Base-by-base conservation (phyloP, 257 asterid species). In the Rhazya stricta region DNA sequence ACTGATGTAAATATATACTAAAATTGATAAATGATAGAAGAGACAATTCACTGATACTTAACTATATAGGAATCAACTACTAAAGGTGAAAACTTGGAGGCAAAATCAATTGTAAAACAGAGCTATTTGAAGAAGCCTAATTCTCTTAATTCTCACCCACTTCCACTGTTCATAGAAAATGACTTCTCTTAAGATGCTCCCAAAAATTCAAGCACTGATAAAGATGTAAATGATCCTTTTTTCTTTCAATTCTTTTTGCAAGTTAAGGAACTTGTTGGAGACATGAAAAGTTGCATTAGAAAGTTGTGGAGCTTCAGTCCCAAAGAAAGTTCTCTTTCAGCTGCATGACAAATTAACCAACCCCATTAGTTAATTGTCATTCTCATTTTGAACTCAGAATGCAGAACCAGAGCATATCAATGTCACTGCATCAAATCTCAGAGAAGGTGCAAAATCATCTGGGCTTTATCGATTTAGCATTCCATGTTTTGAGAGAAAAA, bases 171-270 rank as follows among this genome's bases (percentile, higher is more conserved):
- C 71, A 72, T 29, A 65, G 84, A 90, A 80, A 84, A 83, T 60
- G 92, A 84, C 88, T 41, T 43, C 12, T 78, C 75, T 71, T 69
- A 30, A 62, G 79, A 73, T 48, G 82, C 82, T 57, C 83, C 90
- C 75, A 71, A 76, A 73, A 79, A 76, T 80, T 77, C 42, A 54
- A 71, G 79, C 83, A 76, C 54, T n/a, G 92, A 86, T 79, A 75
- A 82, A 81, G 90, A 87, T 77, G 86, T 77, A 71, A 77, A 75
- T 70, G 67, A 77, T 56, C 69, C 51, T 81, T 67, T 75, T 73
- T 79, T 80, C 82, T 82, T 82, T 74, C 74, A 61, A 81, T 81
- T 78, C 84, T 75, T 74, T 81, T 80, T 78, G 87, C 63, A 68
- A 81, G 79, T 54, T 74, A 70, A 80, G 75, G 76, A 82, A 81